phyloP scores from a whole-genome alignment of 441 rosid genomes.

The Manihot esculenta region DNA sequence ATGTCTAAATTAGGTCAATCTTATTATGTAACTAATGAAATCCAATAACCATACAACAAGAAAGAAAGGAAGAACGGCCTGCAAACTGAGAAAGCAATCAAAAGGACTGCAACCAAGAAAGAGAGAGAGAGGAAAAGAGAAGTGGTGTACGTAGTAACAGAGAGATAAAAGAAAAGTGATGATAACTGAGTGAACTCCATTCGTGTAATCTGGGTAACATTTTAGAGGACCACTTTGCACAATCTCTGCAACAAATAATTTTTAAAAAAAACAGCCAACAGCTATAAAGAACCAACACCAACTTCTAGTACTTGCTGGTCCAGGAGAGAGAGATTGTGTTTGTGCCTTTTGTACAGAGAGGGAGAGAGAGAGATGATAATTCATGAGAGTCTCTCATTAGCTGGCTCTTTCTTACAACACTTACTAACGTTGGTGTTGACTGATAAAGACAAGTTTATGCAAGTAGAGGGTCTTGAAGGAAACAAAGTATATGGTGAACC shows the following conservation, averaged over 20 bases:
- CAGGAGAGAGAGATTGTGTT: slow-evolving; percentile 32
- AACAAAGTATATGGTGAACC: slow-evolving; percentile 19
- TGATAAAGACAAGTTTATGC: slow-evolving; percentile 9
- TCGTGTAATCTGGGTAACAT: background rate
- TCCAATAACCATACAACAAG: no score
- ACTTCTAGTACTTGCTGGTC: slow-evolving; percentile 44
- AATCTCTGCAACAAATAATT: slow-evolving; percentile 41
- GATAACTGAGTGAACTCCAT: background rate
- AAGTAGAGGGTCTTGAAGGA: slow-evolving; percentile 4
- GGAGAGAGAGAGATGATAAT: no score
- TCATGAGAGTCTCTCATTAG: no score
- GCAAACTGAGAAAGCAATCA: no score
- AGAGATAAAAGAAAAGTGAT: background rate
- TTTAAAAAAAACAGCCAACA: slow-evolving; percentile 39
- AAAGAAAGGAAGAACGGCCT: no score
- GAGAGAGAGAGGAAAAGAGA: no score
- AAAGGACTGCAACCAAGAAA: no score
- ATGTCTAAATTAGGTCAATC: no score
- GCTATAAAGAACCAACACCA: slow-evolving; percentile 52
- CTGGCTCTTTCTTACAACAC: no score
- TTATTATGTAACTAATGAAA: no score
- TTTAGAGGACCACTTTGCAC: slow-evolving; percentile 38
- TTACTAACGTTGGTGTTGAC: background rate
- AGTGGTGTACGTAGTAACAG: background rate
- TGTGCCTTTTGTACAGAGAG: no score